Percentiles rank a stretch among this genome's conserved stretches.
Conservation (phyloP, 1,139 yeast species). For the Nadsonia commutata region DNA sequence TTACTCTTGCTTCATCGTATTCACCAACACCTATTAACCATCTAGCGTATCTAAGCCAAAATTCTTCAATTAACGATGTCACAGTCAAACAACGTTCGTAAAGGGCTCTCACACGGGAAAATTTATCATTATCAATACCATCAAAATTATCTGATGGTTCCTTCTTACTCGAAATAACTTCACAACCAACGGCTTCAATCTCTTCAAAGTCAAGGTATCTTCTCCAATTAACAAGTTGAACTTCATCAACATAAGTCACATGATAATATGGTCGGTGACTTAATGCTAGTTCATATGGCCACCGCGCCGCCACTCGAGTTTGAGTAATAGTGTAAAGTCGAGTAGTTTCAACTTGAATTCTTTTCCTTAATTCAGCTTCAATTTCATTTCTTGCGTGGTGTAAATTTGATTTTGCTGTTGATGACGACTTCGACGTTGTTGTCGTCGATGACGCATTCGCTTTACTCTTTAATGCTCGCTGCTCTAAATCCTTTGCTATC, state of each 20-base stretch:
- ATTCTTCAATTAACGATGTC: conserved; percentile 36
- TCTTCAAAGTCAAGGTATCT: conserved; percentile 46
- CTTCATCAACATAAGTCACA: conserved; percentile 28
- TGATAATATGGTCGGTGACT: conserved; percentile 34
- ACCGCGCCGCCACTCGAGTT: conserved; percentile 39
- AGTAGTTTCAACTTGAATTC: conserved; percentile 18
- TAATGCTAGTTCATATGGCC: conserved; percentile 44
- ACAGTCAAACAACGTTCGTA: conserved; percentile 39
- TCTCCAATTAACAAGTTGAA: conserved; percentile 45
- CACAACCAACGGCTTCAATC: conserved; percentile 12
- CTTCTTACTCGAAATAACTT: background rate
- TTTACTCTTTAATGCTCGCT: conserved; percentile 2
- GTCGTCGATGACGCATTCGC: conserved; percentile 1
- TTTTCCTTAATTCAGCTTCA: conserved; percentile 15
- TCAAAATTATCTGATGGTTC: background rate
- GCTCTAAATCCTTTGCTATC: conserved; percentile 5
- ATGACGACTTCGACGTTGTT: conserved; percentile 3
- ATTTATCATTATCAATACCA: conserved; percentile 11
- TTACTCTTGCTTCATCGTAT: conserved; percentile 12
- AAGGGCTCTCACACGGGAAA: conserved; percentile 24
- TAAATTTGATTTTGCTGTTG: background rate
- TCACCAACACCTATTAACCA: conserved; percentile 18
- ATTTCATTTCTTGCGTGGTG: background rate
- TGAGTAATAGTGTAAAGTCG: conserved; percentile 52
- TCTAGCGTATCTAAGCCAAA: conserved; percentile 53